These are phyloP conservation scores for Spirogloea muscicola DNA, from an alignment of 139 green algal genomes.

Conservation along the genomic window DNA sequence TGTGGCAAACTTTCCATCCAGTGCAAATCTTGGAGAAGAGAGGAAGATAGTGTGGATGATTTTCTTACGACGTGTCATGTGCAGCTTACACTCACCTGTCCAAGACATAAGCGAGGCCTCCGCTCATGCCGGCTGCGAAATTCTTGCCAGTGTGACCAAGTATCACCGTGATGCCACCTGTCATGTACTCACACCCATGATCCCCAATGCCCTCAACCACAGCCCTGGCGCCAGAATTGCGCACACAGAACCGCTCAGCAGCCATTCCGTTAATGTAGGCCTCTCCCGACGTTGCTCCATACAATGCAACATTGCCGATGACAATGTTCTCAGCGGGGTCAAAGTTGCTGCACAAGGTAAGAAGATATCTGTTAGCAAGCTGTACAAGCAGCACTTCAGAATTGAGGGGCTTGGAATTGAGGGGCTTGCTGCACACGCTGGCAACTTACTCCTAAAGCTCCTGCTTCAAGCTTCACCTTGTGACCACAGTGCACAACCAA, in stretches of 20 bases:
- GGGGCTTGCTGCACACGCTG: too few relatives aligned
- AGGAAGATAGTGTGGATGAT: too few relatives aligned
- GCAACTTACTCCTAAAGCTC: too few relatives aligned
- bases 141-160: constrained; percentile 86
- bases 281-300: constrained; percentile 81
- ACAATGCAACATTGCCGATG: constrained; percentile 91
- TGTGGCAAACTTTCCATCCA: too few relatives aligned
- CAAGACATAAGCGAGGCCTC: constrained; percentile 85
- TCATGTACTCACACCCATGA: constrained; percentile 97
- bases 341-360: constrained; percentile 68
- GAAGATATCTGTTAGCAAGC: too few relatives aligned
- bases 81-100: too few relatives aligned
- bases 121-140: constrained; percentile 92
- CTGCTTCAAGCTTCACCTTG: too few relatives aligned
- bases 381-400: too few relatives aligned
- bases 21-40: too few relatives aligned
- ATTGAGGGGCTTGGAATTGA: too few relatives aligned
- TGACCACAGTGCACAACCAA: too few relatives aligned
- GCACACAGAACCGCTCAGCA: constrained; percentile 68
- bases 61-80: too few relatives aligned
- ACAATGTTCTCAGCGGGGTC: constrained; percentile 82
- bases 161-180: constrained; percentile 79
- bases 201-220: constrained; percentile 92
- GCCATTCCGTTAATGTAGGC: constrained; percentile 86
- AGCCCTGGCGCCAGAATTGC: constrained; percentile 66